These are phyloP conservation scores for Lichenothelia convexa DNA, from an alignment of 495 filamentous ascomycete genomes.

Conservation along the genomic window DNA sequence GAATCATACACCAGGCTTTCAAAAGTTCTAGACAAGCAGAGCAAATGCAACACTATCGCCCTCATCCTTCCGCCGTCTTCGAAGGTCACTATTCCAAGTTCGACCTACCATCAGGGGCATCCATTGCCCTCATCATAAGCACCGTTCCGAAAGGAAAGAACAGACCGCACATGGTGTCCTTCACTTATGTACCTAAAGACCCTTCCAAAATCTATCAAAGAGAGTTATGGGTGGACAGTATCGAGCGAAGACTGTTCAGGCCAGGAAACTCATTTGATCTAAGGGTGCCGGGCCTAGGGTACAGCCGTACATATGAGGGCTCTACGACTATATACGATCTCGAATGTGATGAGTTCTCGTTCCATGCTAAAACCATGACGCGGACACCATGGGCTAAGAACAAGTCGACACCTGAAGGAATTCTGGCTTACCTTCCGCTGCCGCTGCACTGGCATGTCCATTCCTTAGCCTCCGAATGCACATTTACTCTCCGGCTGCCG, in stretches of 20 bases:
- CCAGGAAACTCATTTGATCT: constrained; percentile 15
- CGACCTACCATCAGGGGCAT: constrained; percentile 20
- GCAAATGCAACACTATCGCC: constrained; percentile 18
- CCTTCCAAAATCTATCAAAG: constrained; percentile 15
- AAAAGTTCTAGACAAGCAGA: too few relatives aligned
- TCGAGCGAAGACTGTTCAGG: constrained; percentile 10
- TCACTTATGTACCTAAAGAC: constrained; percentile 24
- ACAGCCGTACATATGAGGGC: constrained; percentile 10
- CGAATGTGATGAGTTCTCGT: constrained; percentile 12
- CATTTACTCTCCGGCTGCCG: constrained; percentile 16
- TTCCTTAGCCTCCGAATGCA: constrained; percentile 20
- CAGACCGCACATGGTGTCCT: constrained; percentile 25
- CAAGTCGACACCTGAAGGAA: constrained; percentile 13
- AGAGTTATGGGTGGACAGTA: constrained; percentile 15
- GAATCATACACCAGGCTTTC: too few relatives aligned
- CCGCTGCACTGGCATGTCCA: constrained; percentile 33
- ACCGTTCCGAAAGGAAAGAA: constrained; percentile 17
- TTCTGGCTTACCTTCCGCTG: constrained; percentile 22
- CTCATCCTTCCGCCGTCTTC: constrained; percentile 22
- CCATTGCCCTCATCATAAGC: constrained; percentile 20
- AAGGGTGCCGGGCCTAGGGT: constrained; percentile 14
- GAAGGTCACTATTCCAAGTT: constrained; percentile 32
- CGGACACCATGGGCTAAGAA: constrained; percentile 19
- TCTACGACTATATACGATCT: constrained; percentile 15
- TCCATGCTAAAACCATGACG: constrained; percentile 16